Percentiles rank a stretch among this genome's conserved stretches.
These are phyloP conservation scores for Nakaseomyces sp. DNA, from an alignment of 1,139 yeast genomes.

Conservation along the genomic window DNA sequence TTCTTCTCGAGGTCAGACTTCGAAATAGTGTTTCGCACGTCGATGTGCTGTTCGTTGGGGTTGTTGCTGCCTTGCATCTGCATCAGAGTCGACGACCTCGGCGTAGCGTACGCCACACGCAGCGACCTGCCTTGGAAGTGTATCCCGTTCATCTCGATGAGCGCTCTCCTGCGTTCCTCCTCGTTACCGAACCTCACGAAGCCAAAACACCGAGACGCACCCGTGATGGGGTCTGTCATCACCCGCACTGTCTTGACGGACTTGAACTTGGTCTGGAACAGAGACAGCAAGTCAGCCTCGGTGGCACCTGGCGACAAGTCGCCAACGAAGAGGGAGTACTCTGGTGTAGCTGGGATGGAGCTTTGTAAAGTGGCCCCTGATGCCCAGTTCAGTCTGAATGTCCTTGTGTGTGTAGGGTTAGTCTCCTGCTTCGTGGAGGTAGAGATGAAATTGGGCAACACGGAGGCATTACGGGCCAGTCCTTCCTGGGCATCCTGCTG, in stretches of 20 bases:
- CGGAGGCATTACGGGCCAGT: slow-evolving; percentile 55
- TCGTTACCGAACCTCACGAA: slow-evolving; percentile 75
- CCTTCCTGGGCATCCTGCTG: slow-evolving; percentile 66
- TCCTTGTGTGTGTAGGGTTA: slow-evolving; percentile 31
- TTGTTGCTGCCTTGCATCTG: slow-evolving; percentile 12
- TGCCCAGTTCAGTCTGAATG: slow-evolving; percentile 80
- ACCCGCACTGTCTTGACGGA: slow-evolving; percentile 80
- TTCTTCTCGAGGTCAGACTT: slow-evolving; percentile 11
- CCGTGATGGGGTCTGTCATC: slow-evolving; percentile 72
- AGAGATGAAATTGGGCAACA: slow-evolving; percentile 52
- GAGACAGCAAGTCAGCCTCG: slow-evolving; percentile 57
- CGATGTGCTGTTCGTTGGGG: slow-evolving; percentile 7
- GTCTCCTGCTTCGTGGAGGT: slow-evolving; percentile 19
- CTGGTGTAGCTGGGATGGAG: slow-evolving; percentile 34
- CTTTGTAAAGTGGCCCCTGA: slow-evolving; percentile 50
- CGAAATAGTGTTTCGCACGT: slow-evolving; percentile 8
- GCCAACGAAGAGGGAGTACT: slow-evolving; percentile 75
- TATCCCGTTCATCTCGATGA: slow-evolving; percentile 74
- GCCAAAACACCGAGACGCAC: slow-evolving; percentile 79
- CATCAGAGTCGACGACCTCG: slow-evolving; percentile 37
- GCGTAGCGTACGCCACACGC: slow-evolving; percentile 67
- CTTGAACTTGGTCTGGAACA: slow-evolving; percentile 62
- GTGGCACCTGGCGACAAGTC: slow-evolving; percentile 72
- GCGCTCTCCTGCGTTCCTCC: slow-evolving; percentile 65
- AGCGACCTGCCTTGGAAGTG: slow-evolving; percentile 67